These are phyloP conservation scores for Ascocoryne sarcoides DNA, from an alignment of 2,329 filamentous ascomycete species.

Conservation along the genomic window DNA sequence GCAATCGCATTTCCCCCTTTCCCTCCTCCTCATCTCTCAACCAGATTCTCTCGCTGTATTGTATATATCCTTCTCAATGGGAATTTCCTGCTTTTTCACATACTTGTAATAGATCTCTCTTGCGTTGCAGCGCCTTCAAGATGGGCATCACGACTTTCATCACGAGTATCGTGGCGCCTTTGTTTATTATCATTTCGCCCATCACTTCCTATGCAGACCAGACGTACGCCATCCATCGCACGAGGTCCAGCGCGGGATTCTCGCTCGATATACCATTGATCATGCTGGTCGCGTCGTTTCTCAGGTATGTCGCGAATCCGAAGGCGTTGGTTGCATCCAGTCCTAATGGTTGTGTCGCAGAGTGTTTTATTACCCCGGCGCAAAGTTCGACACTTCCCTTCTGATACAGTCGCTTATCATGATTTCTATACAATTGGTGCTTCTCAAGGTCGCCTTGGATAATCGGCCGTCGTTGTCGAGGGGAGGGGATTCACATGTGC, in stretches of 20 bases:
- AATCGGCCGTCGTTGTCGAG: conserved; percentile 53
- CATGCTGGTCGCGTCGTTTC: conserved; percentile 60
- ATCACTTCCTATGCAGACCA: conserved; percentile 59
- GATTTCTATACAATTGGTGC: conserved; percentile 51
- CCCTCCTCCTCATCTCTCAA: too few relatives aligned
- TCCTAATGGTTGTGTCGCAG: conserved; percentile 30
- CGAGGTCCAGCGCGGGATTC: conserved; percentile 57
- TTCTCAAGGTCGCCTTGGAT: conserved; percentile 61
- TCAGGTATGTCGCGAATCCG: conserved; percentile 38
- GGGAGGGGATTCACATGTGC: conserved; percentile 49
- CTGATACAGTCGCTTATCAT: conserved; percentile 58
- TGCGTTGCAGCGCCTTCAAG: too few relatives aligned
- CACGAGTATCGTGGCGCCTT: conserved; percentile 49
- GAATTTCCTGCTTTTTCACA: too few relatives aligned
- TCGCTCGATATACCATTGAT: conserved; percentile 64
- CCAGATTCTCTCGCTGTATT: too few relatives aligned
- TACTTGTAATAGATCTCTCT: too few relatives aligned
- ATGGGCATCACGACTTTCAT: conserved; percentile 30
- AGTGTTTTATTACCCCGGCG: conserved; percentile 63
- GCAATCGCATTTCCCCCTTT: too few relatives aligned
- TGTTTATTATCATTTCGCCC: conserved; percentile 56
- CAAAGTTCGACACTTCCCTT: conserved; percentile 54
- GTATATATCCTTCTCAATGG: too few relatives aligned
- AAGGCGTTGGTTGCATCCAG: not conserved
- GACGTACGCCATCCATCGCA: conserved; percentile 54